These are phyloP conservation scores for Saccharomycopsis vini DNA, from an alignment of 805 yeast species.

Conservation along the genomic window DNA sequence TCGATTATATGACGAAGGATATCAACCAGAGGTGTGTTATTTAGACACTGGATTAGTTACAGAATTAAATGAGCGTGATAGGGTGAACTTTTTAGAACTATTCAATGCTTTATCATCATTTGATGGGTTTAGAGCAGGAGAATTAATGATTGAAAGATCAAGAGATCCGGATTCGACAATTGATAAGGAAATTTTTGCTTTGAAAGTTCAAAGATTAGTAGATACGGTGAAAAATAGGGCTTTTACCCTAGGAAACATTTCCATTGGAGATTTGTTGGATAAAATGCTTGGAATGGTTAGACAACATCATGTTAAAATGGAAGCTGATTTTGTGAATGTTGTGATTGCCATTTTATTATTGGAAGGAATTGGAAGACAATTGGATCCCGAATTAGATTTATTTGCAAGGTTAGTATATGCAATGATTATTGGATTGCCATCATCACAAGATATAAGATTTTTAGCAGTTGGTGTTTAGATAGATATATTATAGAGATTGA, in stretches of 20 bases:
- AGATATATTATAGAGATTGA: no score
- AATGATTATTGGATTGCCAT: constrained; percentile 28
- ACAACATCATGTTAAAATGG: constrained; percentile 93
- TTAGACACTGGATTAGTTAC: constrained; percentile 93
- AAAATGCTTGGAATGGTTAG: constrained; percentile 87
- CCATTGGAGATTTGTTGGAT: constrained; percentile 84
- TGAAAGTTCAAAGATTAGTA: constrained; percentile 79
- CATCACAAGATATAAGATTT: constrained; percentile 8
- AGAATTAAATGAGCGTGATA: constrained; percentile 66
- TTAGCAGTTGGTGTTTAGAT: no score
- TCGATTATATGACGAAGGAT: constrained; percentile 44
- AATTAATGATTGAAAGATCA: constrained; percentile 89
- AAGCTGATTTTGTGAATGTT: constrained; percentile 91
- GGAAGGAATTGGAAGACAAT: constrained; percentile 92
- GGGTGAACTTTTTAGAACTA: constrained; percentile 80
- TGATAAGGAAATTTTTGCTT: constrained; percentile 75
- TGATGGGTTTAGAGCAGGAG: constrained; percentile 93
- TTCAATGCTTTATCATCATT: constrained; percentile 84
- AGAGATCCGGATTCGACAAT: constrained; percentile 90
- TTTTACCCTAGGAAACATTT: constrained; percentile 83
- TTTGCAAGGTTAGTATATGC: constrained; percentile 85
- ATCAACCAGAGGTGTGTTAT: constrained; percentile 78
- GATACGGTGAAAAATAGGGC: constrained; percentile 76
- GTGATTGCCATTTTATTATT: constrained; percentile 85
- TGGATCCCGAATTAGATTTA: constrained; percentile 87